These are phyloP conservation scores for Trametes hirsuta DNA, from an alignment of 1,284 basidiomycete genomes.

Conservation along the genomic window DNA sequence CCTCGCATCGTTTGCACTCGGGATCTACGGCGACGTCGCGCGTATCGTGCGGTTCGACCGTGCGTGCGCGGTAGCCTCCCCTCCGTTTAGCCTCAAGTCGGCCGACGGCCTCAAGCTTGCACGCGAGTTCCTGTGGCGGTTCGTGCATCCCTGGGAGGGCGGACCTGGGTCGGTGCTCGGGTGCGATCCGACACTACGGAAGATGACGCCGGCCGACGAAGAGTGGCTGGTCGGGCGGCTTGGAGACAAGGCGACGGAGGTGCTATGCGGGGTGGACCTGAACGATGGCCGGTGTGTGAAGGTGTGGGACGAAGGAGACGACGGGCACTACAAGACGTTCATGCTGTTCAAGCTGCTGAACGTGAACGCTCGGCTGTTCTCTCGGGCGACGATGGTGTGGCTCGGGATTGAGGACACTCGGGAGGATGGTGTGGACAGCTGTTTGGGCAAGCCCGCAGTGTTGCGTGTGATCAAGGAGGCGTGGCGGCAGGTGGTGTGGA, in stretches of 20 bases:
- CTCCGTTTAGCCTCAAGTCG: conserved; percentile 1
- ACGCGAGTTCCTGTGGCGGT: conserved; percentile 19
- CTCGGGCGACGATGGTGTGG: conserved; percentile 18
- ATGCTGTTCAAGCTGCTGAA: conserved; percentile 9
- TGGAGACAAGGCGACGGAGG: neutral
- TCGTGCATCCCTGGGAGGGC: conserved; percentile 16
- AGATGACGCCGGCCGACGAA: neutral
- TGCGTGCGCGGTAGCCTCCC: conserved; percentile 10
- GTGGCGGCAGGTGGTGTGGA: conserved; percentile 11
- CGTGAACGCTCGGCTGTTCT: conserved; percentile 19
- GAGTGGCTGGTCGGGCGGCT: conserved; percentile 5
- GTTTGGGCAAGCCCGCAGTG: neutral
- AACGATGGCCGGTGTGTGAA: neutral
- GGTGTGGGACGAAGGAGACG: conserved; percentile 1
- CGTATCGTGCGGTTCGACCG: conserved; percentile 25
- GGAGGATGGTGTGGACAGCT: neutral
- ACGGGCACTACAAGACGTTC: neutral
- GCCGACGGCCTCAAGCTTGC: neutral
- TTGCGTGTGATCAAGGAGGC: conserved; percentile 21
- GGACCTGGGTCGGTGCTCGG: conserved; percentile 8
- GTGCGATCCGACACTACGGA: conserved; percentile 11
- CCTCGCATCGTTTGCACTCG: conserved; percentile 15
- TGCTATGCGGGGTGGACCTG: neutral
- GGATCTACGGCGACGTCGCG: conserved; percentile 19
- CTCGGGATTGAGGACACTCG: conserved; percentile 7